Conservation (phyloP, 1,284 basidiomycete species). For the Pseudozyma sp. region DNA sequence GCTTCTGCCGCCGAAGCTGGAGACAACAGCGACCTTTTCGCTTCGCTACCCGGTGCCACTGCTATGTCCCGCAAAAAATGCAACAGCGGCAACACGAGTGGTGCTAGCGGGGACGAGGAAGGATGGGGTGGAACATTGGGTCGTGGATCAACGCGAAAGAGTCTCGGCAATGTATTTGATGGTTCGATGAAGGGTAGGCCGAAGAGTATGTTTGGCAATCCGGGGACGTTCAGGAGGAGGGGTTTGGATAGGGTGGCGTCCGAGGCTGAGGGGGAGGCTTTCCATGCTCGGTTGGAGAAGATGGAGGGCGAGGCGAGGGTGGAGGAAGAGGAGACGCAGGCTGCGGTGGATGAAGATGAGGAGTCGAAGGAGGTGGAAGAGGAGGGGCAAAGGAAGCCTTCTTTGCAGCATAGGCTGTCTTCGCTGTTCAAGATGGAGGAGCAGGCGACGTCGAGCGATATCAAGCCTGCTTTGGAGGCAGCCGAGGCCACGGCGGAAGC, state of each 20-base stretch:
- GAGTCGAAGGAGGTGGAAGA: slow-evolving; percentile 12
- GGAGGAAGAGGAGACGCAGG: slow-evolving; percentile 2
- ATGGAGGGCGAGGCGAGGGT: not conserved
- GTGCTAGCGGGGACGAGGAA: slow-evolving; percentile 25
- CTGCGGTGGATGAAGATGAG: slow-evolving; percentile 12
- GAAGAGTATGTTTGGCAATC: not conserved
- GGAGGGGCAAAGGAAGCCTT: slow-evolving; percentile 9
- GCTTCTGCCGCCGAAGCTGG: not conserved
- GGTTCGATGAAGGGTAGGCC: not conserved
- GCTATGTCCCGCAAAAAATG: slow-evolving; percentile 26
- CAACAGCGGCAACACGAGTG: not conserved
- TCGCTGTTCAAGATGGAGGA: slow-evolving; percentile 14
- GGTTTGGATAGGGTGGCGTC: slow-evolving; percentile 33
- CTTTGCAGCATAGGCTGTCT: slow-evolving; percentile 30
- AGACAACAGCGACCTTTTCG: slow-evolving; percentile 22
- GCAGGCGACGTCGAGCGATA: not conserved
- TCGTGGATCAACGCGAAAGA: slow-evolving; percentile 29
- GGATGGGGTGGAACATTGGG: slow-evolving; percentile 52
- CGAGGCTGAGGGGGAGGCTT: slow-evolving; percentile 32
- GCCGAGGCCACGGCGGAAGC: not conserved
- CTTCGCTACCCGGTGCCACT: slow-evolving; percentile 28
- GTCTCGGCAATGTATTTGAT: slow-evolving; percentile 24
- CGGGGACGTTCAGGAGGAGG: slow-evolving; percentile 10
- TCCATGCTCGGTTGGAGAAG: slow-evolving; percentile 16
- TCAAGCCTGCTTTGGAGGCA: not conserved